Base-by-base conservation (phyloP, 2,329 filamentous ascomycete genomes). In the Hypoxylon sp. region DNA sequence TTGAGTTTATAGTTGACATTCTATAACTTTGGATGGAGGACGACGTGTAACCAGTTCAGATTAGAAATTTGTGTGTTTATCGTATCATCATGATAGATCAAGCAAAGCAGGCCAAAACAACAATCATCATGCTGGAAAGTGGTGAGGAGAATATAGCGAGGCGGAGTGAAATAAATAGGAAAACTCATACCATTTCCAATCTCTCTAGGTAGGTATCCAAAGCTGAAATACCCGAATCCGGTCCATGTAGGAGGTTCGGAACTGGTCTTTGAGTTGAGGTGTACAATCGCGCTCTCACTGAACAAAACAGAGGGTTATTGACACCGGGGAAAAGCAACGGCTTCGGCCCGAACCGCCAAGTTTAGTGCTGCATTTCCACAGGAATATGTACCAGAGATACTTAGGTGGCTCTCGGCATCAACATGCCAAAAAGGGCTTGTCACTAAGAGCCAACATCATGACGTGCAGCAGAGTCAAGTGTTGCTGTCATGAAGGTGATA, bases 81-180 rank as follows among this genome's bases (percentile, higher is more conserved):
- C 59, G 48, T 40, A 20, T 73, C 72, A 59, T 71, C 70, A 71
- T 61, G 11, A 55, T 44, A 68, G 46, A 69, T 69, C 68, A 69
- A 64, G 69, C 61, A 74, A 74, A 73, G 69, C 72, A 74, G 71
- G 60, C 69, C 68, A 68, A 64, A 59, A 64, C 64, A 62, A 58
- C 55, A 62, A 66, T 74, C 69, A 72, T 67, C 55, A 65, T 54
- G 10, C 37, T 59, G 61, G 56, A 25, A 46, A 51, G 27, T n/a
- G n/a, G 35, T 30, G 17, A 3, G 7, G 6, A 13, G 22, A 27
- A 33, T 42, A 14, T 25, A 13, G 20, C n/a, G 8, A 20, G 3
- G 37, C 13, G n/a, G 25, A n/a, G n/a, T n/a, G n/a, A 17, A 33
- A 46, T 57, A 11, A 6, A 55, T 22, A 42, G 27, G 22, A 46